These are phyloP conservation scores for Phtheirospermum japonicum DNA, from an alignment of 257 asterid species.

Conservation along the genomic window DNA sequence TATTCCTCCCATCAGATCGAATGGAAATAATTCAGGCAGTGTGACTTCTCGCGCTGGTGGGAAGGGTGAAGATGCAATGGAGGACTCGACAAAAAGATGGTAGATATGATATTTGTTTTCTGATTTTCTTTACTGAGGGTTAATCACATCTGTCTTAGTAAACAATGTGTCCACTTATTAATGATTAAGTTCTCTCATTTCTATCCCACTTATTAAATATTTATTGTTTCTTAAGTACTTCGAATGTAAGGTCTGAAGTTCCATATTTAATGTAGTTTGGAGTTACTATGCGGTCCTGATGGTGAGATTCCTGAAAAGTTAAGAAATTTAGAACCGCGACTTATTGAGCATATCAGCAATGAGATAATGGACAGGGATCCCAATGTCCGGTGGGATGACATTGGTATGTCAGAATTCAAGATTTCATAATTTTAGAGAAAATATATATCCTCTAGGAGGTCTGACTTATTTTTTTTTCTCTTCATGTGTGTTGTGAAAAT, in stretches of 20 bases:
- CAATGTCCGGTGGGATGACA: slow-evolving; percentile 97
- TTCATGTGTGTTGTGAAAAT: slow-evolving; percentile 17
- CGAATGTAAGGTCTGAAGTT: slow-evolving; percentile 25
- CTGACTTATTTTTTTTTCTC: slow-evolving; percentile 9
- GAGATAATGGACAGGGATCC: slow-evolving; percentile 99
- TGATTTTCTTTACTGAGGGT: slow-evolving; percentile 5
- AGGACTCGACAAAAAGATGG: slow-evolving; percentile 91
- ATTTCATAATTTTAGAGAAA: not conserved
- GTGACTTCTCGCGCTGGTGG: slow-evolving; percentile 62
- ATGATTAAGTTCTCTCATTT: slow-evolving; percentile 16
- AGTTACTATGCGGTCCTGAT: slow-evolving; percentile 87
- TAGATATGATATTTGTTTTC: slow-evolving; percentile 26
- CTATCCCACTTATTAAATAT: not conserved
- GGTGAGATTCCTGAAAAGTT: slow-evolving; percentile 98
- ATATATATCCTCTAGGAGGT: slow-evolving; percentile 26
- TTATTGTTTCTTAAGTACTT: slow-evolving; percentile 16
- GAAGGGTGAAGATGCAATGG: slow-evolving; percentile 80
- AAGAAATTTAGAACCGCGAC: slow-evolving; percentile 91
- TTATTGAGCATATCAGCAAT: slow-evolving; percentile 93
- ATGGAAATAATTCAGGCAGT: slow-evolving; percentile 61
- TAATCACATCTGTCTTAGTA: slow-evolving; percentile 14
- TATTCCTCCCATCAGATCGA: slow-evolving; percentile 86
- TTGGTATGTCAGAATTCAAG: slow-evolving; percentile 46
- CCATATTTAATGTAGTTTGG: slow-evolving; percentile 58
- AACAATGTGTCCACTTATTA: slow-evolving; percentile 9